A percentile compares a stretch with the other conserved stretches of the same genome.
Conservation (phyloP, 2,329 filamentous ascomycete species). For the Aspergillus sp. region DNA sequence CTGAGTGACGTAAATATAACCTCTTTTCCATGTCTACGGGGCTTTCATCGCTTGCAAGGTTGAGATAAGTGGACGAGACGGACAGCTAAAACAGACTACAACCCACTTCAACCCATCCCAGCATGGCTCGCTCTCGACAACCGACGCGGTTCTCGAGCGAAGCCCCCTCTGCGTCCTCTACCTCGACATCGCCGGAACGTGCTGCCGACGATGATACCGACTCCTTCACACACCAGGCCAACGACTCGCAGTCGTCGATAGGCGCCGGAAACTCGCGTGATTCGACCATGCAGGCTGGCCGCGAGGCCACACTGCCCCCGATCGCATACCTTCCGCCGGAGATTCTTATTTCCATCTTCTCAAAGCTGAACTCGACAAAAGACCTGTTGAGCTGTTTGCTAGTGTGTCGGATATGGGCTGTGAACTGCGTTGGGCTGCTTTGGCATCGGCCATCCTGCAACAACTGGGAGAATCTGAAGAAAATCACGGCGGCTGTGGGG, state of each 20-base stretch:
- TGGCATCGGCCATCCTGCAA: conserved; percentile 95
- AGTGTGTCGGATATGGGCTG: conserved; percentile 91
- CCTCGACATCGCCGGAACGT: conserved; percentile 52
- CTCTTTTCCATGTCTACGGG: conserved; percentile 20
- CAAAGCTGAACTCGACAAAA: conserved; percentile 73
- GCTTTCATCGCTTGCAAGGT: conserved; percentile 14
- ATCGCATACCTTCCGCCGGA: conserved; percentile 88
- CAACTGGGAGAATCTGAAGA: conserved; percentile 79
- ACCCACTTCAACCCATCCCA: conserved; percentile 10
- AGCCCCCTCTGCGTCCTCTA: conserved; percentile 49
- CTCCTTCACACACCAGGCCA: conserved; percentile 79
- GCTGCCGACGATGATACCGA: conserved; percentile 88
- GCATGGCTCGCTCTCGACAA: conserved; percentile 45
- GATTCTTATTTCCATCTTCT: conserved; percentile 90
- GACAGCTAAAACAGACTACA: not conserved
- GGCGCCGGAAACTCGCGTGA: conserved; percentile 78
- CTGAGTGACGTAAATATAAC: conserved; percentile 2
- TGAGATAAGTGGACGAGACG: conserved; percentile 16
- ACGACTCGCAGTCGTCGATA: conserved; percentile 92
- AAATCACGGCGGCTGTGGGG: conserved; percentile 78
- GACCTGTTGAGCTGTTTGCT: conserved; percentile 89
- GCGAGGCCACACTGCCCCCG: conserved; percentile 54
- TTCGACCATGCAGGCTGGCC: conserved; percentile 65
- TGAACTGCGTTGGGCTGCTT: conserved; percentile 87
- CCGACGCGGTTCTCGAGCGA: conserved; percentile 44